Percentiles rank a stretch among this genome's conserved stretches.
Evolutionary conservation across 2,329 filamentous ascomycete species (phyloP).

Genomic region (Niveomyces coronatus): DNA sequence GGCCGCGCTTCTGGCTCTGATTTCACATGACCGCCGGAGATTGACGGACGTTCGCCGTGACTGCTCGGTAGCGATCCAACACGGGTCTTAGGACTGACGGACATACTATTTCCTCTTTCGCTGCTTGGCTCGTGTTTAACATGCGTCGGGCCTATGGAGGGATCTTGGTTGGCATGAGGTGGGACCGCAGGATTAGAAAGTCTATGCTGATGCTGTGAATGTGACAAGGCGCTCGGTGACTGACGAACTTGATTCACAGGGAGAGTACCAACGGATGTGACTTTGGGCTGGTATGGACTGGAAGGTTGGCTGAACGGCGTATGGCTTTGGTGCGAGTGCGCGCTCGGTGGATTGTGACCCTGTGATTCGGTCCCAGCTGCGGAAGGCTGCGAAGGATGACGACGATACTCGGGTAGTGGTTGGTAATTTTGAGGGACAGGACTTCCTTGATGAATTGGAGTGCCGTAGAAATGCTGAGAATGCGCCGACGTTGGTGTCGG

Average conservation of each 20-base stretch:
- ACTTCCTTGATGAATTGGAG: conserved; percentile 42
- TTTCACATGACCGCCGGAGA: conserved; percentile 19
- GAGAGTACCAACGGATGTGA: not conserved
- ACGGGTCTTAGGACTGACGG: conserved; percentile 69
- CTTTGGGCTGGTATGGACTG: conserved; percentile 50
- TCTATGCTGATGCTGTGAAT: conserved; percentile 9
- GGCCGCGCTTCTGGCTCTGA: conserved; percentile 15
- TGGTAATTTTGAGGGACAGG: conserved; percentile 37
- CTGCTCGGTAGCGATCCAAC: conserved; percentile 41
- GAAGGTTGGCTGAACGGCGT: conserved; percentile 26
- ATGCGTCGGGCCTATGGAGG: conserved; percentile 30
- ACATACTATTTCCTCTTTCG: conserved; percentile 60
- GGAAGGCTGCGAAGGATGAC: conserved; percentile 43
- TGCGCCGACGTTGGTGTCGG: conserved; percentile 53
- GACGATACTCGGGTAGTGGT: conserved; percentile 31
- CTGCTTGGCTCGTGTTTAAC: conserved; percentile 43
- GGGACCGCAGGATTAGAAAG: conserved; percentile 20
- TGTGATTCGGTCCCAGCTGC: conserved; percentile 43
- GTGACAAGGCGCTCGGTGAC: conserved; percentile 7
- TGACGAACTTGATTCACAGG: conserved; percentile 5
- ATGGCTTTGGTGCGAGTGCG: conserved; percentile 22
- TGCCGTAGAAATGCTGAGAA: conserved; percentile 44
- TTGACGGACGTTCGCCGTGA: conserved; percentile 19
- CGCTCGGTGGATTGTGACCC: conserved; percentile 32
- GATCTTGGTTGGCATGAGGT: conserved; percentile 35